Conservation (phyloP, 2,329 filamentous ascomycete genomes). For the Colletotrichum musicola region DNA sequence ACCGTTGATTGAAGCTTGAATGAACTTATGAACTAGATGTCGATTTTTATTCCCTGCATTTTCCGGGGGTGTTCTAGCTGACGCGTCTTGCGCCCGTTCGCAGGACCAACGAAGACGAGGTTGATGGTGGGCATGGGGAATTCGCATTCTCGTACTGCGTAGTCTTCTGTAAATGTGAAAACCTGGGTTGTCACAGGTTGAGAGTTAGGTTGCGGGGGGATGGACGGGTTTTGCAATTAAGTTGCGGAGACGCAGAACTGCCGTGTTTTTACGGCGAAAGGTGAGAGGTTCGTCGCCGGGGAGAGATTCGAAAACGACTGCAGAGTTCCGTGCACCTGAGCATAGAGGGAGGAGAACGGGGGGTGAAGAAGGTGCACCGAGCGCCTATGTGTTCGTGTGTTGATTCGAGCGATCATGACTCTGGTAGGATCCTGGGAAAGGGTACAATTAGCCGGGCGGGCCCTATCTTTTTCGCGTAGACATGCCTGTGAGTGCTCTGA, state of each 20-base stretch:
- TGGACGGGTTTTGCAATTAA: neutral
- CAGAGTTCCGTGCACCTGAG: constrained; percentile 14
- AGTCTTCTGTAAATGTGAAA: neutral
- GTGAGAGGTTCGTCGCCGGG: neutral
- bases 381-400: neutral
- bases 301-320: neutral
- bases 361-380: neutral
- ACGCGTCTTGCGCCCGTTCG: too few species aligned
- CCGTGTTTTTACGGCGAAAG: neutral
- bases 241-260: constrained; percentile 6
- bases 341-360: neutral
- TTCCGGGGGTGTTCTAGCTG: too few species aligned
- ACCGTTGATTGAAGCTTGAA: constrained; percentile 11
- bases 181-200: neutral
- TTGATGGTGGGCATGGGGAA: neutral
- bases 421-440: neutral
- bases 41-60: too few species aligned
- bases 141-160: neutral
- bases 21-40: neutral
- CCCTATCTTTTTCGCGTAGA: constrained; percentile 3
- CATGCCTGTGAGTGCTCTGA: neutral
- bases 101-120: too few species aligned
- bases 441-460: constrained; percentile 16
- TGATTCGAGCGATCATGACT: constrained; percentile 12
- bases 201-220: constrained; percentile 11